Evolutionary conservation across 371 early-diverging fungal species (phyloP).

Genomic region (Syncephalastrum contaminatum): DNA sequence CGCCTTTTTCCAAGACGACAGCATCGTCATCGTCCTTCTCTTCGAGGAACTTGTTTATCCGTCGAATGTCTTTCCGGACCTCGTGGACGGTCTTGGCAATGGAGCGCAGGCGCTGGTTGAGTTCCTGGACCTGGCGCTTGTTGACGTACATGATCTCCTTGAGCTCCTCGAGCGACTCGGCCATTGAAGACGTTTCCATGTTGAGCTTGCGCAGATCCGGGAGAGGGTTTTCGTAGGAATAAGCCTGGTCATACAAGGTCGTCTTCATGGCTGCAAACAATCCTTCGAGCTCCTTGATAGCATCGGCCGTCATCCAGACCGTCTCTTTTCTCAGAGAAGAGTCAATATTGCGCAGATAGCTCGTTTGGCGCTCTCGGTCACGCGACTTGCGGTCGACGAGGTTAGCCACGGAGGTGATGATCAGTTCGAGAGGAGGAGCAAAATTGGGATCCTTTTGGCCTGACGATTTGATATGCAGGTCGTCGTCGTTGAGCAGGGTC

Average conservation of each 20-base stretch:
- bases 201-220: slow-evolving; percentile 36
- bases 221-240: slow-evolving; percentile 42
- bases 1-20: slow-evolving; percentile 48
- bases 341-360: slow-evolving; percentile 36
- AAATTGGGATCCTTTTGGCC: slow-evolving; percentile 16
- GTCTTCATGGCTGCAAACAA: slow-evolving; percentile 31
- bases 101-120: slow-evolving; percentile 40
- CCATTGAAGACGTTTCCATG: slow-evolving; percentile 40
- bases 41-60: slow-evolving; percentile 46
- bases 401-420: slow-evolving; percentile 46
- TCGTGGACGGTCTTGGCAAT: slow-evolving; percentile 56
- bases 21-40: slow-evolving; percentile 55
- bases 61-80: slow-evolving; percentile 50
- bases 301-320: slow-evolving; percentile 35
- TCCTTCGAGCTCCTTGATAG: slow-evolving; percentile 34
- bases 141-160: slow-evolving; percentile 55
- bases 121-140: slow-evolving; percentile 49
- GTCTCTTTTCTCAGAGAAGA: slow-evolving; percentile 39
- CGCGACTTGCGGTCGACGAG: slow-evolving; percentile 39
- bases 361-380: slow-evolving; percentile 50
- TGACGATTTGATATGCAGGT: slow-evolving; percentile 11
- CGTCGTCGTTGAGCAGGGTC: slow-evolving; percentile 40
- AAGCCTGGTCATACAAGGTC: slow-evolving; percentile 36
- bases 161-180: slow-evolving; percentile 50
- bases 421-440: slow-evolving; percentile 47